Percentiles rank a stretch among this genome's conserved stretches.
Evolutionary conservation across 2,329 filamentous ascomycete species (phyloP).

Genomic region (Arachnomyces sp.): DNA sequence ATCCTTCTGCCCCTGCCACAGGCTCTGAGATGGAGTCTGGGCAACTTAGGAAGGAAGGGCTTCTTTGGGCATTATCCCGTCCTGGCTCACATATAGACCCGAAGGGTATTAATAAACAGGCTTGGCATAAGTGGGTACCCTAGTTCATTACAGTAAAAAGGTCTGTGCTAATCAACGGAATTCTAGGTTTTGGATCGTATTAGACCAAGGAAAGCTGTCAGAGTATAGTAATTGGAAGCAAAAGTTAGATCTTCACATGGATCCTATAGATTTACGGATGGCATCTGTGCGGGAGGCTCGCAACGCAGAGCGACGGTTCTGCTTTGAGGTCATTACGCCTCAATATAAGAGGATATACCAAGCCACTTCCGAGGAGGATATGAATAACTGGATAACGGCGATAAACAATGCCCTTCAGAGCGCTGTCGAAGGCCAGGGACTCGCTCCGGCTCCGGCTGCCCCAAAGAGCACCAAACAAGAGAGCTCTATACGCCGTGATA

Average conservation of each 20-base stretch:
- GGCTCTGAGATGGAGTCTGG: slow-evolving; percentile 49
- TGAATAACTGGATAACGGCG: slow-evolving; percentile 90
- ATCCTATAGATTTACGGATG: slow-evolving; percentile 93
- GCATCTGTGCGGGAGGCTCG: slow-evolving; percentile 93
- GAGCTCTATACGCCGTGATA: slow-evolving; percentile 65
- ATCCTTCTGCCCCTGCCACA: slow-evolving; percentile 43
- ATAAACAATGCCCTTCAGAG: slow-evolving; percentile 97
- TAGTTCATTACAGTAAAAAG: not conserved
- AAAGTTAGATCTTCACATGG: slow-evolving; percentile 90
- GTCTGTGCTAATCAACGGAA: not conserved
- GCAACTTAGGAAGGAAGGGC: slow-evolving; percentile 79
- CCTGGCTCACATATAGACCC: slow-evolving; percentile 93
- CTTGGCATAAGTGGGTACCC: slow-evolving; percentile 85
- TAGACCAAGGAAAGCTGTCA: slow-evolving; percentile 91
- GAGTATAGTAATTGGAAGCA: slow-evolving; percentile 99
- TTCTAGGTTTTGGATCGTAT: slow-evolving; percentile 87
- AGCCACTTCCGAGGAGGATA: slow-evolving; percentile 94
- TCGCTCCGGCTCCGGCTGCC: slow-evolving; percentile 39
- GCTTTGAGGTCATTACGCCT: slow-evolving; percentile 96
- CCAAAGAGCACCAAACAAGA: slow-evolving; percentile 38
- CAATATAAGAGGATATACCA: slow-evolving; percentile 95
- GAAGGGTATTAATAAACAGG: slow-evolving; percentile 89
- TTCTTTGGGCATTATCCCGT: slow-evolving; percentile 88
- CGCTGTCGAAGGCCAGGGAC: slow-evolving; percentile 74
- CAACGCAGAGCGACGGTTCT: slow-evolving; percentile 89